Evolutionary conservation across 108 stramenopile genomes (phyloP).

Genomic region (Nannochloropsis gaditana): DNA sequence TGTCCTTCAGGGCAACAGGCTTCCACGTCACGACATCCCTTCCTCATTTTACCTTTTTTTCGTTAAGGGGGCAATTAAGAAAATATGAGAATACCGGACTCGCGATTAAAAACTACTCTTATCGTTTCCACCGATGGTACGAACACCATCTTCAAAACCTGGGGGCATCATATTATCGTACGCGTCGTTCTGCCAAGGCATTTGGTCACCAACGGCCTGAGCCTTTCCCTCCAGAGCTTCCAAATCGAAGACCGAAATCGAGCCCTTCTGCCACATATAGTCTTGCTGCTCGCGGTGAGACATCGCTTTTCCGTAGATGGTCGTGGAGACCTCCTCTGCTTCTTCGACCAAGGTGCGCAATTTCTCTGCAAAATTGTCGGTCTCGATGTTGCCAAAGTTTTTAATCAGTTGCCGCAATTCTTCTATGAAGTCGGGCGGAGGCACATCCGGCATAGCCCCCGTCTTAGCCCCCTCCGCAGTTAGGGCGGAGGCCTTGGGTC

Average conservation of each 20-base stretch:
- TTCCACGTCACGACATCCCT: too few species aligned
- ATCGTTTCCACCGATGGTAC: conserved; percentile 16
- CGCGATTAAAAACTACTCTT: not conserved
- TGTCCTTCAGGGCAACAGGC: too few species aligned
- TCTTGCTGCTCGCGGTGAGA: not conserved
- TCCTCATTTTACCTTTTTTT: too few species aligned
- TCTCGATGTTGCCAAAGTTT: conserved; percentile 2
- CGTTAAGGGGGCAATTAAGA: too few species aligned
- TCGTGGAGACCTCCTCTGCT: conserved; percentile 7
- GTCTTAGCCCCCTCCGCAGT: not conserved
- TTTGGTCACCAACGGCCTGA: not conserved
- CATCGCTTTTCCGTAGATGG: not conserved
- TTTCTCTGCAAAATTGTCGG: not conserved
- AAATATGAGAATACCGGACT: too few species aligned
- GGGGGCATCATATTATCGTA: conserved; percentile 21
- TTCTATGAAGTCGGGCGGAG: conserved; percentile 21
- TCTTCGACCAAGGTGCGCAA: not conserved
- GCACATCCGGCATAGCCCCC: conserved; percentile 4
- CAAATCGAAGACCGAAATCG: not conserved
- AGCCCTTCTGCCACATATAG: conserved; percentile 23
- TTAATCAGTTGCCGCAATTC: not conserved
- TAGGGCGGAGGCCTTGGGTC: not conserved
- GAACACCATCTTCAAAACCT: conserved; percentile 20
- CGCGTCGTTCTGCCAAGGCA: conserved; percentile 20
- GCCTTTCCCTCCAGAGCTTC: conserved; percentile 10